Percentiles rank a stretch among this genome's conserved stretches.
phyloP scores from a whole-genome alignment of 208 protist species.

The Phytomonas francai region DNA sequence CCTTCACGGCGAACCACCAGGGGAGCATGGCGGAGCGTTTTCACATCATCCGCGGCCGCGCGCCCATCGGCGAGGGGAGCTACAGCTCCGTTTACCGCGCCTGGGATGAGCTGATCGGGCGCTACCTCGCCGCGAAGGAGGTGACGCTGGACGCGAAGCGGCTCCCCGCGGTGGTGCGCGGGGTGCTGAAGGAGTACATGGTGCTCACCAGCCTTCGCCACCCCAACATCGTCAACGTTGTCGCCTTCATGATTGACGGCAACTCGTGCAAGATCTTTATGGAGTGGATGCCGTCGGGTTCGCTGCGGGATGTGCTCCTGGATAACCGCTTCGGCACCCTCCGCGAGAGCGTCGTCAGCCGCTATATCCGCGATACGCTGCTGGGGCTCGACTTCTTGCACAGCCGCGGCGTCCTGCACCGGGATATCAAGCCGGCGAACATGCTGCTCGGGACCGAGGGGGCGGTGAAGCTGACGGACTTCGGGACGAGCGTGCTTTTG shows the following conservation, averaged over 20 bases:
- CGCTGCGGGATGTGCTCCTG: constrained; percentile 44
- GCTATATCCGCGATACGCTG: constrained; percentile 48
- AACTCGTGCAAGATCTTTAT: constrained; percentile 55
- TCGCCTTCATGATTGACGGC: constrained; percentile 49
- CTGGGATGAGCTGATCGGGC: constrained; percentile 45
- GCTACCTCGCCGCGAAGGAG: constrained; percentile 68
- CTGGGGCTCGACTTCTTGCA: constrained; percentile 55
- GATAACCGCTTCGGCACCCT: constrained; percentile 23
- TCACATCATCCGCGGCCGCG: constrained; percentile 25
- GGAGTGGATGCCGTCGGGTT: constrained; percentile 71
- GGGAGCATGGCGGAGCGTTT: constrained; percentile 45
- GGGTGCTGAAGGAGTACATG: constrained; percentile 62
- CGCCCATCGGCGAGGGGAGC: constrained; percentile 32
- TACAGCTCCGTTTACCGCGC: constrained; percentile 48
- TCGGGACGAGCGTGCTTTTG: constrained; percentile 62
- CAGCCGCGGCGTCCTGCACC: constrained; percentile 59
- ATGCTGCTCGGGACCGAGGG: constrained; percentile 69
- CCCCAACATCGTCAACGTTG: constrained; percentile 59
- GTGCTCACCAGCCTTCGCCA: constrained; percentile 52
- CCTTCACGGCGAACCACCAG: constrained; percentile 25
- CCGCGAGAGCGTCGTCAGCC: constrained; percentile 43
- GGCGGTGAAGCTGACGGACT: constrained; percentile 74
- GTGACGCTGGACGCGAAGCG: constrained; percentile 31
- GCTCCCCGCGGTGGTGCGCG: constrained; percentile 22
- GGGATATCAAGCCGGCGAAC: constrained; percentile 83